Percentiles rank a stretch among this genome's conserved stretches.
phyloP scores from a whole-genome alignment of 1,284 basidiomycete genomes.

The Cryptococcus sp. region DNA sequence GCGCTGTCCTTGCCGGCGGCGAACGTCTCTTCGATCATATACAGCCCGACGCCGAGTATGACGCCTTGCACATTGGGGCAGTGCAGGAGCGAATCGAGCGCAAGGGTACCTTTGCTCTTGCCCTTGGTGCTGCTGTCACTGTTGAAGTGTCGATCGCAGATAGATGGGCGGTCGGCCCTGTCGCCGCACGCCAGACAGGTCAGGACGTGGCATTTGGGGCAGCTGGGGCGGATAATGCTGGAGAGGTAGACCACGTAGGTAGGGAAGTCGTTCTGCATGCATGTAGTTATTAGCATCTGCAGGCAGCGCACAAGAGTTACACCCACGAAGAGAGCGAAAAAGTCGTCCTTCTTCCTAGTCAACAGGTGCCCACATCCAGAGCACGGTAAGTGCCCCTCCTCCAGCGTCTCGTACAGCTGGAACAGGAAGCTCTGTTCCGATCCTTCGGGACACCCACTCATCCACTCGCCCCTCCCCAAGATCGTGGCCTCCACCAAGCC shows the following conservation, averaged over 20 bases:
- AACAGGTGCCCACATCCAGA: slow-evolving; percentile 64
- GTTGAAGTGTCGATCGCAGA: neutral
- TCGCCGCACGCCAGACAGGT: slow-evolving; percentile 86
- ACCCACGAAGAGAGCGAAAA: slow-evolving; percentile 76
- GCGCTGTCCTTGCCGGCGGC: neutral
- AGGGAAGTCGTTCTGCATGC: slow-evolving; percentile 64
- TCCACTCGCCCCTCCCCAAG: slow-evolving; percentile 87
- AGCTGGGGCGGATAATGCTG: slow-evolving; percentile 59
- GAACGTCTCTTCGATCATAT: slow-evolving; percentile 45
- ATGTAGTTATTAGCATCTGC: neutral
- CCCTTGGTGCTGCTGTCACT: slow-evolving; percentile 8
- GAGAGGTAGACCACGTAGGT: slow-evolving; percentile 65
- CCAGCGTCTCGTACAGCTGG: slow-evolving; percentile 70
- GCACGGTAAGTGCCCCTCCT: slow-evolving; percentile 62
- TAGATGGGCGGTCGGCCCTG: slow-evolving; percentile 24
- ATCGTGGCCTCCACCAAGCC: slow-evolving; percentile 50
- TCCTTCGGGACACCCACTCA: slow-evolving; percentile 91
- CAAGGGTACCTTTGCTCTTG: slow-evolving; percentile 1
- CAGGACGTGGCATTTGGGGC: slow-evolving; percentile 61
- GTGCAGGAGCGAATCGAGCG: slow-evolving; percentile 61
- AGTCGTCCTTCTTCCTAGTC: slow-evolving; percentile 64
- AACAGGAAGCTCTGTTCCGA: slow-evolving; percentile 80
- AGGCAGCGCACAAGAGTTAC: neutral
- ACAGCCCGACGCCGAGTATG: slow-evolving; percentile 76
- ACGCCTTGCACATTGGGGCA: slow-evolving; percentile 74